Conservation (phyloP, 2,329 filamentous ascomycete species). For the Fusarium sp. region DNA sequence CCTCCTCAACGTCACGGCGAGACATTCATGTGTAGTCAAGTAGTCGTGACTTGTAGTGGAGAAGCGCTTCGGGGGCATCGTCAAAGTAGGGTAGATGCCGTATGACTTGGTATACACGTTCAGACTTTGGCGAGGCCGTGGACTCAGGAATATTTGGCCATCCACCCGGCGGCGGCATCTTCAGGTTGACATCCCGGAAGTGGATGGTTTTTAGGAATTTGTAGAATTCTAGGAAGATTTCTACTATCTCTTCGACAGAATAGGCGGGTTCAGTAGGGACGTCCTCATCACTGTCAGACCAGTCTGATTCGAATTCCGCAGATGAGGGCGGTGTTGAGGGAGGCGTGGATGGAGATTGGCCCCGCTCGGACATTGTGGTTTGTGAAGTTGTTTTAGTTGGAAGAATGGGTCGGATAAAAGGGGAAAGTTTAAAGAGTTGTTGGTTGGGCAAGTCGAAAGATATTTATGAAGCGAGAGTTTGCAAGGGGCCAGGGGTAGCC, state of each 20-base stretch:
- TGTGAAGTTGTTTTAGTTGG: not conserved
- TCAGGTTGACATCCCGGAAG: not conserved
- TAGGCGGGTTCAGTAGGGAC: not conserved
- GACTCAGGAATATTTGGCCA: not conserved
- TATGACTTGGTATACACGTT: not conserved
- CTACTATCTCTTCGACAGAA: not conserved
- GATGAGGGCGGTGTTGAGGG: not conserved
- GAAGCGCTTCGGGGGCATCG: not conserved
- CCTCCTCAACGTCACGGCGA: not conserved
- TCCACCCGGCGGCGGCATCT: not conserved
- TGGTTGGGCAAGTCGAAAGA: not conserved
- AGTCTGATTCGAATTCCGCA: not conserved
- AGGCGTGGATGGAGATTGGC: not conserved
- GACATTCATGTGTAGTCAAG: conserved; percentile 2
- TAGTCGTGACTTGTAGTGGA: conserved; percentile 4
- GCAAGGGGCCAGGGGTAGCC: not conserved
- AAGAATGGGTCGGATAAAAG: not conserved
- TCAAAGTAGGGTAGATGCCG: conserved; percentile 1
- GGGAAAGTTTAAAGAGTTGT: not conserved
- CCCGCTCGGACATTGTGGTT: not conserved
- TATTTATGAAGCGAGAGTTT: not conserved
- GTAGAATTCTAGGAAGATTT: conserved; percentile 1
- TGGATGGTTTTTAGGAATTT: conserved; percentile 1
- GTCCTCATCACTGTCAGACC: not conserved
- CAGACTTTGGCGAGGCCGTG: not conserved